These are phyloP conservation scores for Serendipita indica DNA, from an alignment of 768 basidiomycete species.

Conservation along the genomic window DNA sequence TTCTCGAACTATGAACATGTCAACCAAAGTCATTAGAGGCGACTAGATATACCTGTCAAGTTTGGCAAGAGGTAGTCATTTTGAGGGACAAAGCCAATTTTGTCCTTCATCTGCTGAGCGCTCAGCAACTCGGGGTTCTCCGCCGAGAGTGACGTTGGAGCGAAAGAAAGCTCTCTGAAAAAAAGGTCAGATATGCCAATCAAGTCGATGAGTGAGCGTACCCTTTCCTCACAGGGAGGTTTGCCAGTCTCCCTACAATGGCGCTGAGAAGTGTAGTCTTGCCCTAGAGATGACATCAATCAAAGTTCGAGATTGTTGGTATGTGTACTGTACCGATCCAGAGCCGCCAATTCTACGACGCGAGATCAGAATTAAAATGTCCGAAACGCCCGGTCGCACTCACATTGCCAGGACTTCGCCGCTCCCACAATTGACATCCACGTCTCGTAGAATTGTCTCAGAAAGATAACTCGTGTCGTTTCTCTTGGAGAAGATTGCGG, in stretches of 20 bases:
- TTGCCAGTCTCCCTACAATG: conserved; percentile 20
- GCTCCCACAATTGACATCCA: conserved; percentile 20
- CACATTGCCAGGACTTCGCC: conserved; percentile 29
- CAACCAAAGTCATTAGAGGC: not conserved
- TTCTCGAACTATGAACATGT: conserved; percentile 23
- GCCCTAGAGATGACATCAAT: conserved; percentile 14
- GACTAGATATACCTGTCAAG: conserved; percentile 20
- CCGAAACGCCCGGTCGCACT: conserved; percentile 11
- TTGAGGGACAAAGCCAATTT: conserved; percentile 29
- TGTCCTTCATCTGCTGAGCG: conserved; percentile 18
- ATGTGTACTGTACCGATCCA: conserved; percentile 17
- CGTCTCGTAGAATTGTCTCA: conserved; percentile 21
- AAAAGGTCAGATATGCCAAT: conserved; percentile 11
- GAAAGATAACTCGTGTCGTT: not conserved
- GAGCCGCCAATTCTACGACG: conserved; percentile 10
- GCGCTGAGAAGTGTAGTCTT: conserved; percentile 26
- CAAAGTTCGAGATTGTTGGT: conserved; percentile 12
- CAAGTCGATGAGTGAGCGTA: conserved; percentile 12
- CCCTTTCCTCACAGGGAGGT: conserved; percentile 21
- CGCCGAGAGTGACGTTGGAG: not conserved
- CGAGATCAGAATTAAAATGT: no score
- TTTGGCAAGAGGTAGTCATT: conserved; percentile 28
- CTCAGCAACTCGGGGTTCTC: conserved; percentile 13
- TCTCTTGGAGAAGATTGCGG: conserved; percentile 4
- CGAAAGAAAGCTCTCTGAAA: conserved; percentile 8